Evolutionary conservation across 306 rosid genomes (phyloP).

Genomic region (Rosa lucieae): DNA sequence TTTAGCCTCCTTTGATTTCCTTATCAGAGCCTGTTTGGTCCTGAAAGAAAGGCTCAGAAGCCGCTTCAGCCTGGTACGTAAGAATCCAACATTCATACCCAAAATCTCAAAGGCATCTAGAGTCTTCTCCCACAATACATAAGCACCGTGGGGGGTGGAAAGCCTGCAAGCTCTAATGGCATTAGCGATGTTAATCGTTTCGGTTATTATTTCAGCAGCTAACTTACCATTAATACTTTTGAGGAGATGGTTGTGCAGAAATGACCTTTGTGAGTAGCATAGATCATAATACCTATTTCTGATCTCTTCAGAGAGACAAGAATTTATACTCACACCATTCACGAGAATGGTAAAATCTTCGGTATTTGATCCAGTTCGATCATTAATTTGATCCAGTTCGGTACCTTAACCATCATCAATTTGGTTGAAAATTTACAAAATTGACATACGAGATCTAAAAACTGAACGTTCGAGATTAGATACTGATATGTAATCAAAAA

Average conservation of each 20-base stretch:
- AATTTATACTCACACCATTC: conserved; percentile 37
- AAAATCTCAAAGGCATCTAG: conserved; percentile 15
- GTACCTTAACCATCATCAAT: too few relatives aligned
- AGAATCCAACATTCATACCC: conserved; percentile 48
- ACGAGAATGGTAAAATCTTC: conserved; percentile 36
- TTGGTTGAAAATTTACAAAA: too few relatives aligned
- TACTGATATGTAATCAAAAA: too few relatives aligned
- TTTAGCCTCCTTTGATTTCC: conserved; percentile 9
- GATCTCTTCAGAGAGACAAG: conserved; percentile 27
- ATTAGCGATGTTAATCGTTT: conserved; percentile 44
- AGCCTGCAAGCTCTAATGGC: conserved; percentile 37
- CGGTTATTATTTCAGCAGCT: conserved; percentile 41
- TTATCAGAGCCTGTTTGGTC: not conserved
- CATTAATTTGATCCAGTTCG: too few relatives aligned
- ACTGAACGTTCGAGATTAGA: too few relatives aligned
- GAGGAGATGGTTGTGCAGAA: conserved; percentile 45
- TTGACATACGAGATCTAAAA: too few relatives aligned
- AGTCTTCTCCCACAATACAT: too few relatives aligned
- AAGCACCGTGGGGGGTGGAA: too few relatives aligned
- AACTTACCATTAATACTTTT: conserved; percentile 39
- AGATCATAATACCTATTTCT: conserved; percentile 39
- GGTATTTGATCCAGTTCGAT: not conserved
- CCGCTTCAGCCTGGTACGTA: conserved; percentile 24
- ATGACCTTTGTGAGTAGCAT: conserved; percentile 41
- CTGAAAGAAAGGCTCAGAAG: conserved; percentile 25